These are phyloP conservation scores for Clitoria ternatea DNA, from an alignment of 306 rosid species.

Conservation along the genomic window DNA sequence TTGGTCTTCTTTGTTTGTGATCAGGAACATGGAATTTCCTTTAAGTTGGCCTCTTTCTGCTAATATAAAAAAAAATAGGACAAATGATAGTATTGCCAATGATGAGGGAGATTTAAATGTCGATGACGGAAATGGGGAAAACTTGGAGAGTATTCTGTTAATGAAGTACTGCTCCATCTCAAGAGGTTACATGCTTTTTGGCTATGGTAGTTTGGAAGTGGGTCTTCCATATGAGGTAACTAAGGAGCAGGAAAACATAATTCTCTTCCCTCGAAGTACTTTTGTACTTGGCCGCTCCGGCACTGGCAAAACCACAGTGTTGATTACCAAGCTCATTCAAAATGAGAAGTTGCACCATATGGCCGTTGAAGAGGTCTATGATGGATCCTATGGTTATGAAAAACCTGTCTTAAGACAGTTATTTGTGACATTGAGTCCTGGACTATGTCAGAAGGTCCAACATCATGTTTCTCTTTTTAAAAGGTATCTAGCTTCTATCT, in stretches of 20 bases:
- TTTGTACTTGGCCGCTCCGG: constrained; percentile 74
- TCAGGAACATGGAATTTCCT: constrained; percentile 45
- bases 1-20: neutral
- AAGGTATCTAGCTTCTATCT: constrained; percentile 36
- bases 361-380: constrained; percentile 22
- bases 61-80: constrained; percentile 32
- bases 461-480: constrained; percentile 49
- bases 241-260: constrained; percentile 42
- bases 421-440: constrained; percentile 65
- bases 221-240: constrained; percentile 63
- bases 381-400: neutral
- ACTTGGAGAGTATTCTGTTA: constrained; percentile 54
- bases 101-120: constrained; percentile 6
- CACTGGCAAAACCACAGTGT: constrained; percentile 73
- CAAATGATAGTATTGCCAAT: neutral
- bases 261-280: constrained; percentile 39
- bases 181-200: constrained; percentile 34
- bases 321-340: constrained; percentile 53
- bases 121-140: constrained; percentile 40
- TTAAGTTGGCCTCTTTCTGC: constrained; percentile 37
- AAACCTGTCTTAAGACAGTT: constrained; percentile 41
- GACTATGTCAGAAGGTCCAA: constrained; percentile 55
- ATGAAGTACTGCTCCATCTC: constrained; percentile 62
- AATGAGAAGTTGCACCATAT: constrained; percentile 44
- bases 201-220: constrained; percentile 34